Evolutionary conservation across 805 yeast species (phyloP), one percentile per base, ranked within the genome.

Genomic region (Pichia paraexigua): DNA sequence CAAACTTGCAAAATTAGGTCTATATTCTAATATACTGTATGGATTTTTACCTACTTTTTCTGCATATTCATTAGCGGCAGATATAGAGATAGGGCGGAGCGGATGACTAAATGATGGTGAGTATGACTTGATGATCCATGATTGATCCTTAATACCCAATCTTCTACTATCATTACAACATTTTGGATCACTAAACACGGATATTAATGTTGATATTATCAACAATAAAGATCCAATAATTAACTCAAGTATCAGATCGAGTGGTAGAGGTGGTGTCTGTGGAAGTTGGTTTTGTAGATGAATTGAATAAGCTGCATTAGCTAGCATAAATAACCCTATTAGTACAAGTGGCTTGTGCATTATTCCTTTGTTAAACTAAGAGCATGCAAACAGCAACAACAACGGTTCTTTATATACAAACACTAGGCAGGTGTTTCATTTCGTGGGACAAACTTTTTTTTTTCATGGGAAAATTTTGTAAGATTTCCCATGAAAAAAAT

Each of bases 221-320:
- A 41, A 10, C 17, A 41, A 17, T 24, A 18, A 41, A 2, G 30
- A 24, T 17, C 45, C 45, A 27, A 43, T n/a, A 7, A 43, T 5
- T 27, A 43, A 9, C 27, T 43, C 45, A 5, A 27, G 8, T 10
- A 43, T n/a, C 4, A 43, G 11, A 27, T 43, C 45, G 6, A 4
- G 7, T 6, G 45, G 45, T 5, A 40, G 17, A 20, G 41, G 8
- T 10, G 24, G 41, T 10, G 17, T 40, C 20, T 40, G 22, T 11
- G 15, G 17, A 7, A 49, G 40, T 20, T 49, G 51, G 18, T 49
- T 49, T 1, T 18, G 18, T 10, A 42, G 32, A 30, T 49, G 22
- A 5, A 24, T 25, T 17, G 51, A 49, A 22, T 49, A 49, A 3
- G 51, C 51, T 8, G 51, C 44, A 28, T 49, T 44, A 6, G 46